A percentile compares a stretch with the other conserved stretches of the same genome.
Evolutionary conservation across 495 filamentous ascomycete genomes (phyloP).

Genomic region (Talaromyces thailandensis): DNA sequence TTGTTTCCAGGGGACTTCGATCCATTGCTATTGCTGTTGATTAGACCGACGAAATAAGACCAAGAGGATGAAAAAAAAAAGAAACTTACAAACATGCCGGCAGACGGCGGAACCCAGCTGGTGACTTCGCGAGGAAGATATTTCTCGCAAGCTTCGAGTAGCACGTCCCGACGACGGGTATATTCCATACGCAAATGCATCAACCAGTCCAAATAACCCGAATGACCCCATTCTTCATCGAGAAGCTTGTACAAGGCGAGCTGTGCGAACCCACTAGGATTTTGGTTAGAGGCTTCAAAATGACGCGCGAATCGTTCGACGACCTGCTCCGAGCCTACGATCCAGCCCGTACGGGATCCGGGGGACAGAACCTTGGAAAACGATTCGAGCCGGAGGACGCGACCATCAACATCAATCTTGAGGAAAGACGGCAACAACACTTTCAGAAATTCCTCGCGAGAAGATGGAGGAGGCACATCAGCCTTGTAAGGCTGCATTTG

Average conservation of each 20-base stretch:
- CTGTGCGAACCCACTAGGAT: conserved; percentile 76
- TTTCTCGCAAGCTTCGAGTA: conserved; percentile 77
- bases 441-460: conserved; percentile 50
- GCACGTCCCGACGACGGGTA: conserved; percentile 62
- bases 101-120: conserved; percentile 72
- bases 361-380: conserved; percentile 62
- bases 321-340: conserved; percentile 69
- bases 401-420: conserved; percentile 55
- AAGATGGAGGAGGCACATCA: conserved; percentile 41
- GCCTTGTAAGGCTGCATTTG: conserved; percentile 84
- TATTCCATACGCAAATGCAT: conserved; percentile 78
- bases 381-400: conserved; percentile 59
- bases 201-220: conserved; percentile 86
- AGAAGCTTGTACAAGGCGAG: conserved; percentile 78
- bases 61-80: conserved; percentile 1
- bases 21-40: conserved; percentile 61
- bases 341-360: conserved; percentile 53
- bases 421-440: conserved; percentile 53
- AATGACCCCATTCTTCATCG: conserved; percentile 90
- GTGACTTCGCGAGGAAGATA: conserved; percentile 69
- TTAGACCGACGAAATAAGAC: background rate
- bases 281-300: conserved; percentile 72
- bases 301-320: conserved; percentile 69
- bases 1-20: conserved; percentile 63
- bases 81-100: conserved; percentile 91